These are phyloP conservation scores for Claviceps pazoutovae DNA, from an alignment of 2,329 filamentous ascomycete genomes.

Conservation along the genomic window DNA sequence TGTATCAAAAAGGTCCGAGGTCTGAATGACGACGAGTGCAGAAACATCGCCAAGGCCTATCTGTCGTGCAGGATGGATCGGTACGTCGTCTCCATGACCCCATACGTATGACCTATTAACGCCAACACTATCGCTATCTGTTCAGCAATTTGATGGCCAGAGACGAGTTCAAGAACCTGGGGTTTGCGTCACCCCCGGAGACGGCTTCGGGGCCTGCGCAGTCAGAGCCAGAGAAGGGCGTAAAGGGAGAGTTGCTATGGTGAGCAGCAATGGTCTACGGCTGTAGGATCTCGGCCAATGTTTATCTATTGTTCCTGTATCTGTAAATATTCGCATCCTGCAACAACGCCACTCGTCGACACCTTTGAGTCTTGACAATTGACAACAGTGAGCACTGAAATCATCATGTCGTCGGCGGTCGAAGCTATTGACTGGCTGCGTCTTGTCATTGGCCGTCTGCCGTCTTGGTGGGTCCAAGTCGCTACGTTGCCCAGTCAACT, in stretches of 20 bases:
- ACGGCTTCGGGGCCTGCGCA: conserved; percentile 2
- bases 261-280: conserved; percentile 6
- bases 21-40: conserved; percentile 75
- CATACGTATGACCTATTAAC: background rate
- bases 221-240: conserved; percentile 17
- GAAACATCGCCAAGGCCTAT: conserved; percentile 76
- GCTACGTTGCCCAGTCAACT: conserved; percentile 14
- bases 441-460: background rate
- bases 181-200: conserved; percentile 38
- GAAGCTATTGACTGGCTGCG: background rate
- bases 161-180: conserved; percentile 89
- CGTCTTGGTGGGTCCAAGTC: background rate
- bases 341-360: background rate
- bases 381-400: too few species aligned
- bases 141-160: conserved; percentile 83
- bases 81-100: conserved; percentile 33
- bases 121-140: background rate
- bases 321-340: background rate
- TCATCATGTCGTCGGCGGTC: too few species aligned
- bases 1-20: conserved; percentile 79
- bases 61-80: conserved; percentile 87
- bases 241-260: conserved; percentile 25
- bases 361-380: too few species aligned
- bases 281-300: background rate
- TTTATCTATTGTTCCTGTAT: background rate